These are phyloP conservation scores for Acanthamoeba lugdunensis DNA, from an alignment of 208 protist species.

Conservation along the genomic window DNA sequence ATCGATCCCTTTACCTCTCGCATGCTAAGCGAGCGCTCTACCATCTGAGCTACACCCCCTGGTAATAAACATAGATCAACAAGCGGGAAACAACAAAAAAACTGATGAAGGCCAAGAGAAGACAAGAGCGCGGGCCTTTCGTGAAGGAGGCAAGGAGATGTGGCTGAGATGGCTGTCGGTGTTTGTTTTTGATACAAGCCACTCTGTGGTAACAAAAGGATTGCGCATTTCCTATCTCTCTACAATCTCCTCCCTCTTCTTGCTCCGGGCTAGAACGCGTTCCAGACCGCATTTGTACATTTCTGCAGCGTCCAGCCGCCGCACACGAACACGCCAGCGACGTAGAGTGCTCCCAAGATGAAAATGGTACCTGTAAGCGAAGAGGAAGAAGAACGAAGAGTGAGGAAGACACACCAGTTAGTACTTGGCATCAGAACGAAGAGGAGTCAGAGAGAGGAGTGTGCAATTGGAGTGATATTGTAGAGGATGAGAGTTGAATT, in stretches of 20 bases:
- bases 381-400: not conserved
- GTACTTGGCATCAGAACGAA: not conserved
- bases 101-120: too few species aligned
- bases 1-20: conserved; percentile 77
- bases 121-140: too few species aligned
- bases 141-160: too few species aligned
- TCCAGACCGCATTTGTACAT: conserved; percentile 65
- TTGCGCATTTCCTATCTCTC: not conserved
- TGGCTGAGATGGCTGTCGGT: too few species aligned
- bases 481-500: not conserved
- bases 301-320: conserved; percentile 56
- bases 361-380: not conserved
- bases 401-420: not conserved
- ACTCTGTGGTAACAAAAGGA: too few species aligned
- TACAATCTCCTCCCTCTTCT: not conserved
- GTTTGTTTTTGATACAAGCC: too few species aligned
- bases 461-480: not conserved
- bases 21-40: conserved; percentile 79
- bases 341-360: conserved; percentile 45
- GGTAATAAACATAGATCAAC: too few species aligned
- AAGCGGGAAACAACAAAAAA: too few species aligned
- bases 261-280: conserved; percentile 9
- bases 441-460: not conserved
- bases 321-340: conserved; percentile 36
- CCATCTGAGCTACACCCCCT: conserved; percentile 77